Evolutionary conservation across 371 early-diverging fungal species (phyloP).

Genomic region (Phascolomyces articulosus): DNA sequence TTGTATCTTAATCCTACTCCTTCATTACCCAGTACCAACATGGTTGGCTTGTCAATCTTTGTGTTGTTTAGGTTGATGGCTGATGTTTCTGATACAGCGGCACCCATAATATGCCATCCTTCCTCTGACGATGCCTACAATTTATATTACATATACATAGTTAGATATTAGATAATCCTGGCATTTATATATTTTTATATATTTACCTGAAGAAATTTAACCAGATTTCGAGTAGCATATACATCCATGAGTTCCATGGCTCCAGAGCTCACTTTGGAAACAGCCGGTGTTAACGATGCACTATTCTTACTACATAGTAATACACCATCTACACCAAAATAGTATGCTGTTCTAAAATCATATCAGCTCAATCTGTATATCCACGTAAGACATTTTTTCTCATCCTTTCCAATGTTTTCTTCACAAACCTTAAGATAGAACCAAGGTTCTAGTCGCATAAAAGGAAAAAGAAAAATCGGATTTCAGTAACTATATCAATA

Average conservation of each 20-base stretch:
- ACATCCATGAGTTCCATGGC: slow-evolving; percentile 65
- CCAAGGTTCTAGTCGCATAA: slow-evolving; percentile 55
- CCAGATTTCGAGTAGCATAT: slow-evolving; percentile 49
- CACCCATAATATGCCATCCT: slow-evolving; percentile 65
- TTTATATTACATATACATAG: background rate
- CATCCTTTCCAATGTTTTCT: too few relatives aligned
- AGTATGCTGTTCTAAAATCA: slow-evolving; percentile 57
- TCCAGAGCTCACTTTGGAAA: slow-evolving; percentile 68
- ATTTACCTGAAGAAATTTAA: slow-evolving; percentile 52
- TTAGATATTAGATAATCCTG: background rate
- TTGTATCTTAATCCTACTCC: slow-evolving; percentile 57
- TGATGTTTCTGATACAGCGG: slow-evolving; percentile 32
- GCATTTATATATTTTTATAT: background rate
- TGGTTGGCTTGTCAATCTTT: slow-evolving; percentile 25
- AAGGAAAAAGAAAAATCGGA: background rate
- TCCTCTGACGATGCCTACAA: slow-evolving; percentile 22
- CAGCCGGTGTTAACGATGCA: slow-evolving; percentile 58
- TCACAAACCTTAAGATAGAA: slow-evolving; percentile 51
- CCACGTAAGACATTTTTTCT: too few relatives aligned
- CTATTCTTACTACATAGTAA: slow-evolving; percentile 57
- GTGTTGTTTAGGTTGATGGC: background rate
- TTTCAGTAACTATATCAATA: background rate
- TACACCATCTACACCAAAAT: slow-evolving; percentile 67
- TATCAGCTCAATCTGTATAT: too few relatives aligned
- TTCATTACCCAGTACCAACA: slow-evolving; percentile 72